These are phyloP conservation scores for Agrocybe pediades DNA, from an alignment of 768 basidiomycete species.

Conservation along the genomic window DNA sequence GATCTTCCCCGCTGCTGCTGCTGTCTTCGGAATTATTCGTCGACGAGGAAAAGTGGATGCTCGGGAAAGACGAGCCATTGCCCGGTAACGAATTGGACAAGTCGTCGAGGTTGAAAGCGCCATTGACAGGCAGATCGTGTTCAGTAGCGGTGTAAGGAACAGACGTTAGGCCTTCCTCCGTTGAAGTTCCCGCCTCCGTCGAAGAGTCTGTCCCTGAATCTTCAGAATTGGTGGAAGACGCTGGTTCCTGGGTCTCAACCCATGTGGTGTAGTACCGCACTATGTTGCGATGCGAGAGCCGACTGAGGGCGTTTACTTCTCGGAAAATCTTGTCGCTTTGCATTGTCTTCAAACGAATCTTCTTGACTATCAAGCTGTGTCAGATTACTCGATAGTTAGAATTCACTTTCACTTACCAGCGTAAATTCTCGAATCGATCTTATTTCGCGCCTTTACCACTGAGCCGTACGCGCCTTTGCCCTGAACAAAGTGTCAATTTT, in stretches of 20 bases:
- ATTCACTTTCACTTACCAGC: constrained; percentile 70
- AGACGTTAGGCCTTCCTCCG: constrained; percentile 47
- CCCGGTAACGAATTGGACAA: constrained; percentile 64
- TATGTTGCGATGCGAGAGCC: constrained; percentile 86
- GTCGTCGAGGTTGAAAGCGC: constrained; percentile 64
- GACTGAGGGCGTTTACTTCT: constrained; percentile 87
- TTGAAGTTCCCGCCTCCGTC: not conserved
- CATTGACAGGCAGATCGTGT: constrained; percentile 41
- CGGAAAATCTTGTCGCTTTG: constrained; percentile 91
- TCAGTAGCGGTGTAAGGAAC: constrained; percentile 40
- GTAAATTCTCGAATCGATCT: constrained; percentile 83
- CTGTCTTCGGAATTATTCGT: constrained; percentile 25
- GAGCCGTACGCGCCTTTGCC: constrained; percentile 91
- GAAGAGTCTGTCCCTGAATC: constrained; percentile 46
- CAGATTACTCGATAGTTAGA: too few species aligned
- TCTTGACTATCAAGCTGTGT: constrained; percentile 67
- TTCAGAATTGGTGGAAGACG: constrained; percentile 47
- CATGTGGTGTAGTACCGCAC: constrained; percentile 92
- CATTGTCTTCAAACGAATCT: constrained; percentile 75
- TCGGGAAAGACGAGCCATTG: constrained; percentile 72
- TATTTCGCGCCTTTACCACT: constrained; percentile 93
- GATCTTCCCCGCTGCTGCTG: constrained; percentile 41
- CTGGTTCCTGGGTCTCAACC: constrained; percentile 71
- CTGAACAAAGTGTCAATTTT: constrained; percentile 33
- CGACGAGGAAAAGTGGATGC: constrained; percentile 72